Base-by-base conservation (phyloP, 768 basidiomycete genomes). In the Clitopilus hobsonii region DNA sequence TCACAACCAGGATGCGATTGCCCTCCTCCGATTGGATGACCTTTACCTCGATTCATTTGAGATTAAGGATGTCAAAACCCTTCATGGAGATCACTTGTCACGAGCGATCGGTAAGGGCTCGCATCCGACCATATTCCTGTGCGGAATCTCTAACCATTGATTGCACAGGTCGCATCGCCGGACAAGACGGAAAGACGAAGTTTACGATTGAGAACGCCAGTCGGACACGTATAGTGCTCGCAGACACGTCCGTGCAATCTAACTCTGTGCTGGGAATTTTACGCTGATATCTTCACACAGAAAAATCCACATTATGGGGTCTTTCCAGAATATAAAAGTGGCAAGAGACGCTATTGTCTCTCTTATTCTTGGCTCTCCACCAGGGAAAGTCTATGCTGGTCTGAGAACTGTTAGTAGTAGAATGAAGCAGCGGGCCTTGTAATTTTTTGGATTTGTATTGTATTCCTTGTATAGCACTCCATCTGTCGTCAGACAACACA, bases 181-280 rank as follows among this genome's bases (percentile, higher is more conserved):
- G 97, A 4, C 94, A 99, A 67, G 94, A 97, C 59, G 97, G 97
- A 41, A 98, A 98, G 75, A 98, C 95, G 10, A 95, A 97, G 68
- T 98, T 98, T 69, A 94, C 95, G 1, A 98, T 99, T 54, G 97
- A 99, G 75, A 99, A 98, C 64, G 83, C 94, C 2, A 95, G 88
- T 61, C 82, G 96, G 55, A 99, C 97, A 24, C 88, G 97, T n/a
- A 98, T 99, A 54, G 92, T 99, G 47, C 84, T 99, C 38, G 97
- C 97, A 10, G 97, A 99, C 67, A 94, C 94, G 95, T 95, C 65
- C 53, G 90, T 82, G 48, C 23, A 24, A 26, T 38, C 3, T 49
- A n/a, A 14, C 18, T 13, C 16, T 6, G 32, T 16, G 14, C 49
- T 50, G 57, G 51, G 53, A 18, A 58, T 52, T 52, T 54, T 56